A percentile compares a stretch with the other conserved stretches of the same genome.
Evolutionary conservation across 805 yeast genomes (phyloP).

Genomic region (Ogataea kodamae): DNA sequence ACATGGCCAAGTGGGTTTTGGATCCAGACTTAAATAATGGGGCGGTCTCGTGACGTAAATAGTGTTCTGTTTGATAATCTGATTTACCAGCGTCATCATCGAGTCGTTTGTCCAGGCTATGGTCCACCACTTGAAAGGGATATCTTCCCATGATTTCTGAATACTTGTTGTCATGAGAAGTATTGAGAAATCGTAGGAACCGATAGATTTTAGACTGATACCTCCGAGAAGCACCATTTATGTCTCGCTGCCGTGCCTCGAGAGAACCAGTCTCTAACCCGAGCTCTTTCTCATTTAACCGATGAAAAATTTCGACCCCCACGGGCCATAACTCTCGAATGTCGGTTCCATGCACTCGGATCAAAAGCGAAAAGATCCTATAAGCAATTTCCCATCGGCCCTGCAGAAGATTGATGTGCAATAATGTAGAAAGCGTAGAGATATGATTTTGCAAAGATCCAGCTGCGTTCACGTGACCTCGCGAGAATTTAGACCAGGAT

Average conservation of each 20-base stretch:
- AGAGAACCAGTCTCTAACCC: conserved; percentile 2
- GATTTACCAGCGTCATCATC: conserved; percentile 12
- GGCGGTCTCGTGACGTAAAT: conserved; percentile 11
- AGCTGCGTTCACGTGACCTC: conserved; percentile 15
- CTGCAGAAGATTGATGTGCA: conserved; percentile 47
- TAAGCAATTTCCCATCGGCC: conserved; percentile 56
- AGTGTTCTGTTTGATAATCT: conserved; percentile 10
- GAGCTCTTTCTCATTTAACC: conserved; percentile 24
- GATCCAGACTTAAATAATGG: conserved; percentile 33
- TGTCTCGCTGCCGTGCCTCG: conserved; percentile 2
- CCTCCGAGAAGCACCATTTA: conserved; percentile 4
- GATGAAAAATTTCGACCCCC: conserved; percentile 51
- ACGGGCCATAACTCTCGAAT: conserved; percentile 59
- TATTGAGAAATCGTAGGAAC: conserved; percentile 19
- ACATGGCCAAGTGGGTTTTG: conserved; percentile 38
- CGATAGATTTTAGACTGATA: conserved; percentile 17
- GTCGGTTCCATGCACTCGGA: conserved; percentile 49
- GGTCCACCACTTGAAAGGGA: conserved; percentile 21
- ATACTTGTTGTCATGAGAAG: conserved; percentile 12
- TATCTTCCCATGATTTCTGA: conserved; percentile 14
- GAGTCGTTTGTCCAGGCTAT: conserved; percentile 9
- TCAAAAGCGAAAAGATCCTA: conserved; percentile 45
- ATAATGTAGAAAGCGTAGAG: conserved; percentile 37
- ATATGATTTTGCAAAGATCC: conserved; percentile 17
- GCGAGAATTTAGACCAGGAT: conserved; percentile 6